Evolutionary conservation across 495 filamentous ascomycete species (phyloP), one percentile per base, ranked within the genome.

Genomic region (Xylaria cubensis): DNA sequence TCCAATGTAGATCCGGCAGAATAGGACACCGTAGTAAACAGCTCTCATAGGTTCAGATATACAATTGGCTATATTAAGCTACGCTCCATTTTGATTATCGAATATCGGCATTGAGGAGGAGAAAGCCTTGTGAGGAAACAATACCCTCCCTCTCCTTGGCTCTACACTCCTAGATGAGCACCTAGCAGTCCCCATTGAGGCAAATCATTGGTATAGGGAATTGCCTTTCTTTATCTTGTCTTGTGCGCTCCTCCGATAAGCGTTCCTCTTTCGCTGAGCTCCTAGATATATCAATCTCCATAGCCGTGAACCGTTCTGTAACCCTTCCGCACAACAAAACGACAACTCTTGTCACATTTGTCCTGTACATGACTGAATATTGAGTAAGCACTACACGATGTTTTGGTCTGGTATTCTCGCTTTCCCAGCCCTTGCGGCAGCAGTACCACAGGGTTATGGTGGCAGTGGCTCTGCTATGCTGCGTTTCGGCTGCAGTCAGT

Each of bases 401-500:
- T 63, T 67, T 46, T 67, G 71, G 62, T 39, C 71, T 32, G 21
- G 58, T 24, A 3, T 73, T 3, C 15, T 73, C 13, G 53, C 71
- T 32, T 58, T 75, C 26, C 34, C 67, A 26, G 61, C 74, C 32
- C 59, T 75, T 24, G 61, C 48, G 26, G 67, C 58, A 53, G 73
- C 39, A 77, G 72, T 73, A 29, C 72, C 50, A 15, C 67, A 53
- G 64, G 75, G 19, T 32, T 61, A 15, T 58, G 64, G 58, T 64
- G 70, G 67, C 17, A 7, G 24, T 36, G 75, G 26, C 64, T 50
- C 7, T 51, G 48, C 74, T 39, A 78, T 78, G 74, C 51, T 78
- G 41, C 72, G 76, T 17, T 78, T 78, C 39, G 74, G 74, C 34
- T 78, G 76, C 53, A 74, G 72, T 10, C 74, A 74, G 64, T 67